These are phyloP conservation scores for Boletus patriciae DNA, from an alignment of 768 basidiomycete species.

Conservation along the genomic window DNA sequence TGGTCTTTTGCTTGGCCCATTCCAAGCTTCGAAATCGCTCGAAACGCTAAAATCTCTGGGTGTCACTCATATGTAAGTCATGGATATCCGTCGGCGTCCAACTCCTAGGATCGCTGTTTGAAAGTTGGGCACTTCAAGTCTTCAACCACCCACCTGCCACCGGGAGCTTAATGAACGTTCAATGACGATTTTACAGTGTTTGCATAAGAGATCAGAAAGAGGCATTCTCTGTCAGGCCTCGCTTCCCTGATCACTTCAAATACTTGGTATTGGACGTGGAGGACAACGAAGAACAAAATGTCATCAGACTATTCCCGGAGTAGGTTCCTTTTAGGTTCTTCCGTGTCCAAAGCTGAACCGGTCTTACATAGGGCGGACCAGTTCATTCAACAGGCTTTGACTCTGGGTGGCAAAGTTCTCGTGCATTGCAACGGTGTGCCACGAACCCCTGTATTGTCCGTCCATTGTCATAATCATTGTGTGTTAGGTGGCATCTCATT, in stretches of 20 bases:
- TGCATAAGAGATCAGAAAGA: constrained; percentile 90
- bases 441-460: background rate
- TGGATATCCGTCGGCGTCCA: background rate
- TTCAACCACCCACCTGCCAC: background rate
- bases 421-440: constrained; percentile 83
- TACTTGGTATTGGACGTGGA: constrained; percentile 86
- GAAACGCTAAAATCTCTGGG: constrained; percentile 61
- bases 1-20: constrained; percentile 80
- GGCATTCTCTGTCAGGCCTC: constrained; percentile 84
- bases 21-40: constrained; percentile 83
- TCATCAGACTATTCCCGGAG: constrained; percentile 89
- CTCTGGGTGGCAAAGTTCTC: constrained; percentile 67
- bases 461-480: background rate
- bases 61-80: constrained; percentile 77
- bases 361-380: constrained; percentile 56
- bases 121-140: background rate
- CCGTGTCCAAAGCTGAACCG: background rate
- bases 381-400: constrained; percentile 68
- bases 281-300: constrained; percentile 93
- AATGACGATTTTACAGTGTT: constrained; percentile 47
- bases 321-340: constrained; percentile 35
- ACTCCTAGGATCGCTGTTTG: background rate
- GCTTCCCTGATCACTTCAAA: constrained; percentile 74
- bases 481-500: constrained; percentile 77
- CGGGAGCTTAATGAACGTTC: background rate